Conservation (phyloP, 768 basidiomycete genomes). For the Rhodotorula toruloides region DNA sequence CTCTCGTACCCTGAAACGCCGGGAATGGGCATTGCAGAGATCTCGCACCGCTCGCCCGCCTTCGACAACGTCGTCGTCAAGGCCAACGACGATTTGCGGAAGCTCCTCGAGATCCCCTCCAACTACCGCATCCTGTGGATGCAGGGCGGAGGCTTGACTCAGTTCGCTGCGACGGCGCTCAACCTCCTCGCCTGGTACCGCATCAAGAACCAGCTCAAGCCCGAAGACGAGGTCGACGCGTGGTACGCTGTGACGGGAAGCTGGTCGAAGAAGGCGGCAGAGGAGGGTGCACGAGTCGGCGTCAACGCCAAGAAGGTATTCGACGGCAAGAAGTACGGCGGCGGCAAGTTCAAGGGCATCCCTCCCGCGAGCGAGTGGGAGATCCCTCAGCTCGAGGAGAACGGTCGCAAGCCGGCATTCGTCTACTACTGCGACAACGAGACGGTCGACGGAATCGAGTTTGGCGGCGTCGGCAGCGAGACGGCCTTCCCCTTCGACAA, state of each 20-base stretch:
- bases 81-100: slow-evolving; percentile 63
- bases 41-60: slow-evolving; percentile 89
- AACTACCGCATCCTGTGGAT: slow-evolving; percentile 84
- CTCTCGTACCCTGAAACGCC: slow-evolving; percentile 75
- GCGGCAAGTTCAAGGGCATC: slow-evolving; percentile 53
- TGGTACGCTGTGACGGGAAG: slow-evolving; percentile 91
- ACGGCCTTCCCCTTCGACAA: slow-evolving; percentile 66
- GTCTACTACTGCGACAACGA: slow-evolving; percentile 99
- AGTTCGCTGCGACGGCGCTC: slow-evolving; percentile 86
- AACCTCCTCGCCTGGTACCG: slow-evolving; percentile 84
- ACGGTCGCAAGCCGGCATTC: slow-evolving; percentile 64
- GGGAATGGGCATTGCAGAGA: slow-evolving; percentile 92
- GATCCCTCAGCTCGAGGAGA: slow-evolving; percentile 54
- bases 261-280: slow-evolving; percentile 80
- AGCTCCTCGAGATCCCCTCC: slow-evolving; percentile 71
- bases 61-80: slow-evolving; percentile 66
- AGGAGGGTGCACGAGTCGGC: slow-evolving; percentile 71
- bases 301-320: slow-evolving; percentile 63
- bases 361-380: slow-evolving; percentile 67
- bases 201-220: slow-evolving; percentile 60
- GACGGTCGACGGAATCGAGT: slow-evolving; percentile 93
- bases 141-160: slow-evolving; percentile 86
- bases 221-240: slow-evolving; percentile 57
- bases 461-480: slow-evolving; percentile 49
- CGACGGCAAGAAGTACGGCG: slow-evolving; percentile 58